Evolutionary conservation across 2,329 filamentous ascomycete species (phyloP).

Genomic region (Cucurbitaria berberidis): DNA sequence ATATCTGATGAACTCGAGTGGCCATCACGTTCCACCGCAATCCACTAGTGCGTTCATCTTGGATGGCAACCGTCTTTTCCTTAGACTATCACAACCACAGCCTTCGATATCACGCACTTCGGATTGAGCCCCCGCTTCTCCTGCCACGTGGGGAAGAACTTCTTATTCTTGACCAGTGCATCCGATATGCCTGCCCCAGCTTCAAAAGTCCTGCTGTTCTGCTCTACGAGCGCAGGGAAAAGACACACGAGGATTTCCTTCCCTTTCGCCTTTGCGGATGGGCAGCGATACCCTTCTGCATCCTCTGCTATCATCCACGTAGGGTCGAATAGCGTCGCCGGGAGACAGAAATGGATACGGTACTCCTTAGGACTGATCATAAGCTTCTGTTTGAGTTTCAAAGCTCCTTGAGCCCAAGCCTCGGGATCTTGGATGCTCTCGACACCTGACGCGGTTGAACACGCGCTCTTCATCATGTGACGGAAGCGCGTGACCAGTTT

Average conservation of each 20-base stretch:
- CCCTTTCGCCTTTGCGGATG: background rate
- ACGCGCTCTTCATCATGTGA: background rate
- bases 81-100: constrained; percentile 8
- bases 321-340: constrained; percentile 8
- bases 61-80: background rate
- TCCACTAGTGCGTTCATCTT: too few species aligned
- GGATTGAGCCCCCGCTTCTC: constrained; percentile 6
- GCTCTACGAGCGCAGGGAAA: constrained; percentile 15
- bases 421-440: background rate
- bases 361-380: constrained; percentile 16
- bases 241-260: constrained; percentile 12
- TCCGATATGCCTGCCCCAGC: constrained; percentile 1
- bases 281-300: background rate
- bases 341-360: constrained; percentile 12
- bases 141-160: constrained; percentile 8
- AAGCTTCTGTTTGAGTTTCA: constrained; percentile 14
- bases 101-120: constrained; percentile 1
- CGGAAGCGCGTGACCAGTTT: background rate
- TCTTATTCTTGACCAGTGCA: constrained; percentile 11
- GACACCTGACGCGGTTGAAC: background rate
- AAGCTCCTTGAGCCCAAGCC: background rate
- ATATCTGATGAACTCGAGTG: background rate
- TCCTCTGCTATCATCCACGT: constrained; percentile 17
- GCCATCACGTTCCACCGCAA: background rate
- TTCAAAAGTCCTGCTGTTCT: background rate